Percentiles rank a stretch among this genome's conserved stretches.
Conservation (phyloP, 108 stramenopile genomes). For the Thalassiosira profunda region DNA sequence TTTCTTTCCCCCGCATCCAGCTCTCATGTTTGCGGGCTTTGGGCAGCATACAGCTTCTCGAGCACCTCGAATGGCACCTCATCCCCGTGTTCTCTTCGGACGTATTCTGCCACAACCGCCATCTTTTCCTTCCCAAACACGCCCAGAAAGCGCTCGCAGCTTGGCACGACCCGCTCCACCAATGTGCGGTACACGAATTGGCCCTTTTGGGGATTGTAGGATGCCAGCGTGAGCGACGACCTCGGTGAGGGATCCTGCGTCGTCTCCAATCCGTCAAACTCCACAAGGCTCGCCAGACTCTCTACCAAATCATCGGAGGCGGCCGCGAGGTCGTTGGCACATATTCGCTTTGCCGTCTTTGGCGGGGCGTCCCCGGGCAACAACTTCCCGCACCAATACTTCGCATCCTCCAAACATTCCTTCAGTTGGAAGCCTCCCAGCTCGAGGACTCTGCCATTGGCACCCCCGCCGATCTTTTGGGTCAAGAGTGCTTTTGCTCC, state of each 20-base stretch:
- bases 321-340: conserved; percentile 3
- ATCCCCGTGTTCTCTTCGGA: conserved; percentile 42
- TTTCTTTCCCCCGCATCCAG: background rate
- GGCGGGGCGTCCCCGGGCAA: background rate
- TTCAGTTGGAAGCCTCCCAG: conserved; percentile 60
- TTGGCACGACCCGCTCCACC: conserved; percentile 64
- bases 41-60: conserved; percentile 10
- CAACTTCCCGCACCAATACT: conserved; percentile 47
- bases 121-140: conserved; percentile 36
- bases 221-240: conserved; percentile 66
- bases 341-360: conserved; percentile 3
- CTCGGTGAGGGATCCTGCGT: conserved; percentile 80
- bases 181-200: conserved; percentile 72
- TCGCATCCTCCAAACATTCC: conserved; percentile 66
- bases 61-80: conserved; percentile 42
- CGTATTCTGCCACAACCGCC: conserved; percentile 15
- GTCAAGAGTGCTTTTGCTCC: conserved; percentile 83
- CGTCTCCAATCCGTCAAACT: conserved; percentile 90
- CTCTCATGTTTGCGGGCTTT: no score
- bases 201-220: conserved; percentile 64
- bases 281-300: conserved; percentile 69
- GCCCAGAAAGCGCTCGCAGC: conserved; percentile 32
- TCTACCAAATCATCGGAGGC: conserved; percentile 54
- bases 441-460: conserved; percentile 51
- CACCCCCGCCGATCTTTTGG: conserved; percentile 67